Percentiles rank a stretch among this genome's conserved stretches.
These are phyloP conservation scores for Mycena crocata DNA, from an alignment of 768 basidiomycete genomes.

Conservation along the genomic window DNA sequence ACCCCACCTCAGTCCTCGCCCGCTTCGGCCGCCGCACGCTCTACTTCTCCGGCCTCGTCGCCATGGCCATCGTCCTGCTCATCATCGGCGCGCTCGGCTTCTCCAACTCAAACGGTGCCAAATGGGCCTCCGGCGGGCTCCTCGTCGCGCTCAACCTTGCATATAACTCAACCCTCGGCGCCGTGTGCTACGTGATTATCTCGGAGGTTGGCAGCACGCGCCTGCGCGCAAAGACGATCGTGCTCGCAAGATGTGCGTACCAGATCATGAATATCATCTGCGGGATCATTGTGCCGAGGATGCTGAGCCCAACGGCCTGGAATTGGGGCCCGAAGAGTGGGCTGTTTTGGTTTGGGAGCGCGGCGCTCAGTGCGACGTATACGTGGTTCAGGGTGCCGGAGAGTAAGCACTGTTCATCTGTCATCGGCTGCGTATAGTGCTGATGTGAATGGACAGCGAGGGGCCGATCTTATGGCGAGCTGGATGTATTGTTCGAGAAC, in stretches of 20 bases:
- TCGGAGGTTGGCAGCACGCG: slow-evolving; percentile 36
- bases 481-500: slow-evolving; percentile 37
- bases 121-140: slow-evolving; percentile 33
- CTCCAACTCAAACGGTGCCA: slow-evolving; percentile 16
- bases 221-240: slow-evolving; percentile 38
- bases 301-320: slow-evolving; percentile 39
- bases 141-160: slow-evolving; percentile 36
- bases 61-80: slow-evolving; percentile 36
- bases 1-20: slow-evolving; percentile 22
- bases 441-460: background rate
- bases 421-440: background rate
- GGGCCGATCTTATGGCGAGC: slow-evolving; percentile 34
- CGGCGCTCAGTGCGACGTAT: slow-evolving; percentile 30
- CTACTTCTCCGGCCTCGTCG: slow-evolving; percentile 33
- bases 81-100: slow-evolving; percentile 37
- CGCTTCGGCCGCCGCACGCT: slow-evolving; percentile 38
- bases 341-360: slow-evolving; percentile 36
- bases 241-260: slow-evolving; percentile 35
- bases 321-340: slow-evolving; percentile 39
- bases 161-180: slow-evolving; percentile 39
- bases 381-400: slow-evolving; percentile 35
- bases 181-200: slow-evolving; percentile 38
- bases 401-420: slow-evolving; percentile 10
- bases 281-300: slow-evolving; percentile 36
- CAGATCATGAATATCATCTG: slow-evolving; percentile 36